These are phyloP conservation scores for Suhomyces sp. DNA, from an alignment of 805 yeast species.

Conservation along the genomic window DNA sequence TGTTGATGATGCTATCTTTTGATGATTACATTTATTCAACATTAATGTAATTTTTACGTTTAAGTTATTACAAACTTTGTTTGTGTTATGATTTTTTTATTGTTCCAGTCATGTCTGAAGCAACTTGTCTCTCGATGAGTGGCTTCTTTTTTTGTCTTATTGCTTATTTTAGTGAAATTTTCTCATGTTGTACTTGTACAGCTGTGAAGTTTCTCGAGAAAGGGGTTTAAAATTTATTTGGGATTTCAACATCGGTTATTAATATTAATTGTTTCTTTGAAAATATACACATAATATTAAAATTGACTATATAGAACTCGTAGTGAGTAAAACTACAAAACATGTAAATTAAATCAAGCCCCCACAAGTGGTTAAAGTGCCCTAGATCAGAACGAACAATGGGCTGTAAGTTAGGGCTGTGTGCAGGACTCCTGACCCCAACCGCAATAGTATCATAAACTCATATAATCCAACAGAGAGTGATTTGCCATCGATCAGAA, in stretches of 20 bases:
- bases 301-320: neutral
- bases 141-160: constrained; percentile 6
- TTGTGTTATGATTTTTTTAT: constrained; percentile 16
- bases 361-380: no score
- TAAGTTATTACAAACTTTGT: constrained; percentile 13
- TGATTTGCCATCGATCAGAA: constrained; percentile 2
- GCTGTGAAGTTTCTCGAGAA: constrained; percentile 4
- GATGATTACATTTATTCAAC: constrained; percentile 48
- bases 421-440: no score
- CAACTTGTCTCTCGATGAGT: constrained; percentile 5
- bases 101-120: constrained; percentile 14
- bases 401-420: no score
- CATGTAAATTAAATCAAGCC: no score
- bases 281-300: constrained; percentile 5
- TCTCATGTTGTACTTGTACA: constrained; percentile 5
- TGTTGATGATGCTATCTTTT: constrained; percentile 39
- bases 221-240: constrained; percentile 41
- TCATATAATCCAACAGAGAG: neutral
- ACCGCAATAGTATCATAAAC: constrained; percentile 4
- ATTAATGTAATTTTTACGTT: constrained; percentile 40
- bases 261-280: constrained; percentile 6
- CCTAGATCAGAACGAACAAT: no score
- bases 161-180: constrained; percentile 13
- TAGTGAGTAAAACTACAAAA: no score
- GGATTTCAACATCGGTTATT: constrained; percentile 52